Percentiles rank a stretch among this genome's conserved stretches.
Conservation (phyloP, 768 basidiomycete species). For the Lentinula sp. region DNA sequence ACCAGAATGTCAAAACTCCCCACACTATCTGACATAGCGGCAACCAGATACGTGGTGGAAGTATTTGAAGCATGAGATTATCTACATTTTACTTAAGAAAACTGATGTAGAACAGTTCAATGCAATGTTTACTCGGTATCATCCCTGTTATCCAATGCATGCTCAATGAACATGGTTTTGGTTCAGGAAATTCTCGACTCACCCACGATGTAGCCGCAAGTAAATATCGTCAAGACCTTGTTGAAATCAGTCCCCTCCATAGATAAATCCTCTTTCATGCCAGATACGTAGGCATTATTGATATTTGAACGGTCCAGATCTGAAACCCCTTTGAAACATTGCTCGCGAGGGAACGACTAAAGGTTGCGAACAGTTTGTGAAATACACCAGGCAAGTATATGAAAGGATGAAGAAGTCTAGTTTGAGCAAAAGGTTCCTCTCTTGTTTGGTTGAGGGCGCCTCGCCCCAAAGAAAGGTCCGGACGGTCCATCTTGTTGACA, state of each 20-base stretch:
- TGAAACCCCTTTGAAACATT: conserved; percentile 14
- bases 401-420: conserved; percentile 65
- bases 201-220: conserved; percentile 62
- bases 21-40: conserved; percentile 61
- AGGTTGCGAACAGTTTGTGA: conserved; percentile 47
- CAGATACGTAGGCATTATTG: conserved; percentile 72
- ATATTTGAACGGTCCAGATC: conserved; percentile 67
- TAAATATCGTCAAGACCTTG: conserved; percentile 66
- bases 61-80: conserved; percentile 59
- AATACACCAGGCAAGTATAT: conserved; percentile 70
- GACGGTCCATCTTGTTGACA: not conserved
- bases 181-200: not conserved
- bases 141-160: conserved; percentile 32
- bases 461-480: conserved; percentile 30
- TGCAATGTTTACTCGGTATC: conserved; percentile 47
- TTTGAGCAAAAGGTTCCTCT: conserved; percentile 50
- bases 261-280: conserved; percentile 66
- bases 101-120: not conserved
- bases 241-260: conserved; percentile 65
- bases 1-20: conserved; percentile 65
- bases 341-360: not conserved
- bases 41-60: conserved; percentile 61
- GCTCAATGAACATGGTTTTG: not conserved
- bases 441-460: conserved; percentile 31
- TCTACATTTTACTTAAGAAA: conserved; percentile 26